Evolutionary conservation across 1,284 basidiomycete genomes (phyloP).

Genomic region (Ceratobasidium sp.): DNA sequence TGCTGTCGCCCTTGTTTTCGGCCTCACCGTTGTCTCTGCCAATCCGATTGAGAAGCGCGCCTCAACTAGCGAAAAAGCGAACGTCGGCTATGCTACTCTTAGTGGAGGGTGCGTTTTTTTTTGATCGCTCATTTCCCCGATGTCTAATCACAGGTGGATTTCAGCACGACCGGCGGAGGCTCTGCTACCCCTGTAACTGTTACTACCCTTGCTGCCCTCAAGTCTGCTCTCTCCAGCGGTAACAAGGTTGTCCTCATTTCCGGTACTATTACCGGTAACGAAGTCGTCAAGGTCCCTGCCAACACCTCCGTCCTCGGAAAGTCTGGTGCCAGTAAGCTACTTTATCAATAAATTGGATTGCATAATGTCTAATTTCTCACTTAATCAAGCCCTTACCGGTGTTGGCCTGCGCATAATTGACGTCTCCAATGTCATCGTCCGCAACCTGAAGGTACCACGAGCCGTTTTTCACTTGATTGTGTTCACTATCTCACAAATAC

Average conservation of each 20-base stretch:
- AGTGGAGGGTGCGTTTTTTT: conserved; percentile 26
- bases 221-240: conserved; percentile 52
- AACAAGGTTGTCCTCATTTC: conserved; percentile 58
- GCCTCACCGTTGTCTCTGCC: conserved; percentile 20
- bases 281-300: conserved; percentile 54
- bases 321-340: conserved; percentile 44
- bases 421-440: conserved; percentile 57
- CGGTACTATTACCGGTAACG: conserved; percentile 56
- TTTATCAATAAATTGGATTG: not conserved
- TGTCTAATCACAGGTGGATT: no score
- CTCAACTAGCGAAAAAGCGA: conserved; percentile 11
- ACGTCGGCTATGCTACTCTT: conserved; percentile 31
- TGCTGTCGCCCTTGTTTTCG: conserved; percentile 16
- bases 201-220: conserved; percentile 54
- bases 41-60: conserved; percentile 34
- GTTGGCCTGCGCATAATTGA: conserved; percentile 55
- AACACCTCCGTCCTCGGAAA: conserved; percentile 56
- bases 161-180: conserved; percentile 35
- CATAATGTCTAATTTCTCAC: not conserved
- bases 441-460: conserved; percentile 59
- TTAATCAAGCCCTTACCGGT: conserved; percentile 49
- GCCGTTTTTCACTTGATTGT: no score
- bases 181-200: conserved; percentile 49
- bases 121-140: no score
- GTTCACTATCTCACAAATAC: not conserved